A percentile compares a stretch with the other conserved stretches of the same genome.
Evolutionary conservation across 202 grass and related monocot genomes (phyloP).

Genomic region (Panicum virgatum): DNA sequence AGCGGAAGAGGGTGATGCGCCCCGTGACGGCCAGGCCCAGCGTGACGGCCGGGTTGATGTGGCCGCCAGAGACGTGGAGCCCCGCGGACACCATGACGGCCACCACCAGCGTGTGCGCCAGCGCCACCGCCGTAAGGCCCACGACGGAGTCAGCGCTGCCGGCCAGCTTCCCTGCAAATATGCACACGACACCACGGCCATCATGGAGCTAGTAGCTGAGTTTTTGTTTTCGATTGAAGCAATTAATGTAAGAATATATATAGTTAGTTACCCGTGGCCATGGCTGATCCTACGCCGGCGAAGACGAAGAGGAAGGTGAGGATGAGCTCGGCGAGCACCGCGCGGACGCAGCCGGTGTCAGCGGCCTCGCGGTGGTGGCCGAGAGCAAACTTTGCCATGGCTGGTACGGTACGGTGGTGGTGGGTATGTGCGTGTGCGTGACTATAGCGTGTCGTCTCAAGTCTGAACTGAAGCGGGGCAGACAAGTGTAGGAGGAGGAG

Average conservation of each 20-base stretch:
- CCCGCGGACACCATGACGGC: slow-evolving; percentile 76
- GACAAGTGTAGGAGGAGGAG: too few species aligned
- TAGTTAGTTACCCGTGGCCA: slow-evolving; percentile 52
- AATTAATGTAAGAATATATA: background rate
- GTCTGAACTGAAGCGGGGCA: too few species aligned
- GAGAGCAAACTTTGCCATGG: slow-evolving; percentile 74
- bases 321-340: slow-evolving; percentile 67
- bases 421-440: too few species aligned
- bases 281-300: slow-evolving; percentile 69
- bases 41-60: slow-evolving; percentile 89
- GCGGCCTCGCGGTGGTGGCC: slow-evolving; percentile 57
- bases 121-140: slow-evolving; percentile 69
- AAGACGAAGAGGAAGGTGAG: slow-evolving; percentile 97
- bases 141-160: slow-evolving; percentile 58
- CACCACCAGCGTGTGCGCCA: slow-evolving; percentile 74
- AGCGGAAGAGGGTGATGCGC: slow-evolving; percentile 78
- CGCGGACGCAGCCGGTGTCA: slow-evolving; percentile 64
- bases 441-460: too few species aligned
- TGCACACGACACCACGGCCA: too few species aligned
- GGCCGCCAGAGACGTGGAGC: slow-evolving; percentile 80
- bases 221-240: too few species aligned
- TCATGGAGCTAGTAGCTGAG: too few species aligned
- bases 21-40: slow-evolving; percentile 65
- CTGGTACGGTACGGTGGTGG: too few species aligned
- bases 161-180: slow-evolving; percentile 54